Percentiles rank a stretch among this genome's conserved stretches.
Conservation (phyloP, 768 basidiomycete genomes). For the Baorangia bicolor region DNA sequence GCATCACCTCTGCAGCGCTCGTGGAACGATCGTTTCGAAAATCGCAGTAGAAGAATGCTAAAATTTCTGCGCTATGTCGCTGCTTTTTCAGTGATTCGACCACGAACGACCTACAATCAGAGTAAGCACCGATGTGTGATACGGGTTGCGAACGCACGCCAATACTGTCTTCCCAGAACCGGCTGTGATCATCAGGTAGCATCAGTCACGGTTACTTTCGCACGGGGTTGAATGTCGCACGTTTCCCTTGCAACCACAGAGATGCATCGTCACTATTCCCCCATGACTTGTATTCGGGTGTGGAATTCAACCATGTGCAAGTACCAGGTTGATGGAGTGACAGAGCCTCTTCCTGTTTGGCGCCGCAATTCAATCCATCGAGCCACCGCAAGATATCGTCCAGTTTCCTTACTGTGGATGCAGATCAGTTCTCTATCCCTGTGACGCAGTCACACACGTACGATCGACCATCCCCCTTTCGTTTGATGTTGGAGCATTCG, state of each 20-base stretch:
- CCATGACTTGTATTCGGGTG: constrained; percentile 5
- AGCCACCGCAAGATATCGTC: too few species aligned
- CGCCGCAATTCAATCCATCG: constrained; percentile 4
- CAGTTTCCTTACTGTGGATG: too few species aligned
- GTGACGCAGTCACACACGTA: too few species aligned
- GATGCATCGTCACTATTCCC: background rate
- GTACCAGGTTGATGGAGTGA: constrained; percentile 9
- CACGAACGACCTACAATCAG: background rate
- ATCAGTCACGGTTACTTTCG: background rate
- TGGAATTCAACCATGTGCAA: constrained; percentile 3
- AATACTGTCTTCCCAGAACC: constrained; percentile 19
- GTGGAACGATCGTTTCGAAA: too few species aligned
- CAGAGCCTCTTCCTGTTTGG: constrained; percentile 7
- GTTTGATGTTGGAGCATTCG: background rate
- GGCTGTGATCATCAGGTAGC: background rate
- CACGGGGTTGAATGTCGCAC: background rate
- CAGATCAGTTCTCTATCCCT: too few species aligned
- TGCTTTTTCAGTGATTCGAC: background rate
- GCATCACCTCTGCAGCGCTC: too few species aligned
- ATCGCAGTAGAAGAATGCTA: too few species aligned
- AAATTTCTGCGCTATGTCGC: too few species aligned
- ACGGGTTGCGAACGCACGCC: constrained; percentile 1
- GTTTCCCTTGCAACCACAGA: constrained; percentile 18
- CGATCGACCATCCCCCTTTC: background rate
- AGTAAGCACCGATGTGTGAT: background rate